Evolutionary conservation across 805 yeast species (phyloP).

Genomic region (Starmerella davenportii): DNA sequence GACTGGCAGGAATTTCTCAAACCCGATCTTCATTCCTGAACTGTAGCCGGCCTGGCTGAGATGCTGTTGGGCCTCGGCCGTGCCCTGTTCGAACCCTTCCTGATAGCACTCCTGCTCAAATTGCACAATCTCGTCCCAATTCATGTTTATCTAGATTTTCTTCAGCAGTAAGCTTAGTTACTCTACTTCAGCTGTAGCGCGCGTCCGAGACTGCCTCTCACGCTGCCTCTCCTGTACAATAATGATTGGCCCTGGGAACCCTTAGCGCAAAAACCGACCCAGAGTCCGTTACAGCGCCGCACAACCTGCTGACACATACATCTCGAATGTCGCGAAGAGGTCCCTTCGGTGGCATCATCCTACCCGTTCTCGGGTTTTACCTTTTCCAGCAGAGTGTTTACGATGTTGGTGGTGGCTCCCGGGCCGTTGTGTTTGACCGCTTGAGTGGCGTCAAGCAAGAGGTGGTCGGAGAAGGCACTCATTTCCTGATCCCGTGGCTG

Average conservation of each 20-base stretch:
- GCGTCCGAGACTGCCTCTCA: no score
- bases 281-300: no score
- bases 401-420: constrained; percentile 87
- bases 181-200: no score
- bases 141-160: no score
- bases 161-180: no score
- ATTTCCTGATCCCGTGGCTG: constrained; percentile 87
- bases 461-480: constrained; percentile 96
- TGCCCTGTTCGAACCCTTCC: constrained; percentile 60
- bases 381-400: constrained; percentile 64
- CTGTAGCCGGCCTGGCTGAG: constrained; percentile 65
- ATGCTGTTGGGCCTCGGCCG: constrained; percentile 36
- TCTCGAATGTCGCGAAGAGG: constrained; percentile 1
- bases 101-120: constrained; percentile 28
- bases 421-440: constrained; percentile 92
- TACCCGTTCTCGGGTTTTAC: constrained; percentile 31
- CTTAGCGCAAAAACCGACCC: no score
- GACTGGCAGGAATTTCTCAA: constrained; percentile 31
- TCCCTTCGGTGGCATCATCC: constrained; percentile 15
- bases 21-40: constrained; percentile 40
- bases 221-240: no score
- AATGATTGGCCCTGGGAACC: no score
- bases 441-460: constrained; percentile 67
- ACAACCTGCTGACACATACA: no score
- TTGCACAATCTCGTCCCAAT: constrained; percentile 12